phyloP scores from a whole-genome alignment of 805 yeast genomes.

The Nakazawaea holstii region DNA sequence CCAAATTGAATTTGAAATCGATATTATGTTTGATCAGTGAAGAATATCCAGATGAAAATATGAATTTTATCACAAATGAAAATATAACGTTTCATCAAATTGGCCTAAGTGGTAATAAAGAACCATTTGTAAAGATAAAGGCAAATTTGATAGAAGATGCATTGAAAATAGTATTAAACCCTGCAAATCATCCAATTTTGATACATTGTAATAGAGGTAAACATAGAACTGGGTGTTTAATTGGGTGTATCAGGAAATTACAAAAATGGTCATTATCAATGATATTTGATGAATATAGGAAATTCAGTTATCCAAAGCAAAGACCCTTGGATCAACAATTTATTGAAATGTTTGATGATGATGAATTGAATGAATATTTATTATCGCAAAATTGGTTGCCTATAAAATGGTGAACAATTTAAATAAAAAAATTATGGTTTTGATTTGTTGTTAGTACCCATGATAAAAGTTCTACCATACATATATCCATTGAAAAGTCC shows the following conservation, averaged over 20 bases:
- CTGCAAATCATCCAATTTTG: constrained; percentile 83
- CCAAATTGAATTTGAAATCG: constrained; percentile 59
- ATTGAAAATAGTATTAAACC: constrained; percentile 72
- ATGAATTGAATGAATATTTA: constrained; percentile 54
- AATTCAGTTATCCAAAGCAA: constrained; percentile 93
- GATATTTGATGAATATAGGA: constrained; percentile 92
- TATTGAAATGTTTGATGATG: constrained; percentile 80
- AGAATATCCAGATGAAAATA: constrained; percentile 77
- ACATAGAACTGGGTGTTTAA: constrained; percentile 94
- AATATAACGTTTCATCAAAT: constrained; percentile 74
- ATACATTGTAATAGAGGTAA: constrained; percentile 97
- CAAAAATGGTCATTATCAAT: constrained; percentile 92
- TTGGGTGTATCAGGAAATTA: constrained; percentile 83
- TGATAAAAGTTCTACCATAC: constrained; percentile 60
- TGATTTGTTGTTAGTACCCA: neutral
- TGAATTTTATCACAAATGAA: constrained; percentile 53
- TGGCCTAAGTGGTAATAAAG: constrained; percentile 94
- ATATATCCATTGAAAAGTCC: constrained; percentile 58
- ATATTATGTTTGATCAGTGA: constrained; percentile 86
- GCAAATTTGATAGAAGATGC: constrained; percentile 72
- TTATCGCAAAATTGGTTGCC: constrained; percentile 55
- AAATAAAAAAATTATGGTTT: no score
- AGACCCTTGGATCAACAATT: constrained; percentile 95
- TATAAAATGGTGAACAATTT: constrained; percentile 67
- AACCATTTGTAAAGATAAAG: constrained; percentile 78